These are phyloP conservation scores for Serendipita sp. DNA, from an alignment of 1,284 basidiomycete species.

Conservation along the genomic window DNA sequence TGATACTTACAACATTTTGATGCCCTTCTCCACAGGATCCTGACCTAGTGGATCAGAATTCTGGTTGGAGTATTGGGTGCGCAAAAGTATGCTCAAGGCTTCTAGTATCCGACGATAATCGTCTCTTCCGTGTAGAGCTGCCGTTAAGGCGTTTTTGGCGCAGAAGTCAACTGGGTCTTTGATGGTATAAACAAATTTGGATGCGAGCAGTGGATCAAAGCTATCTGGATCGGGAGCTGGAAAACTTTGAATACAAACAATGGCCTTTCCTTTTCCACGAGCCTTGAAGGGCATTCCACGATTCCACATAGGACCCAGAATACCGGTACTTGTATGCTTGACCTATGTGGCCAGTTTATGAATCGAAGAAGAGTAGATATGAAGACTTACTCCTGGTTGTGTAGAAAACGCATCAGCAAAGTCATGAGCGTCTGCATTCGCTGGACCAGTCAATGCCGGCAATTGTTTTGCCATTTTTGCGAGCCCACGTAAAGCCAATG, in stretches of 20 bases:
- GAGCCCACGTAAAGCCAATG: background rate
- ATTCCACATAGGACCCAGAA: slow-evolving; percentile 5
- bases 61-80: background rate
- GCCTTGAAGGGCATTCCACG: background rate
- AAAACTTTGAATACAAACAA: background rate
- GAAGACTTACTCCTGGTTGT: background rate
- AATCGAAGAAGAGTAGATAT: background rate
- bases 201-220: background rate
- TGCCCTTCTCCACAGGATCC: background rate
- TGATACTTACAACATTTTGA: background rate
- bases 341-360: background rate
- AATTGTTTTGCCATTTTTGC: background rate
- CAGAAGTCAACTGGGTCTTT: background rate
- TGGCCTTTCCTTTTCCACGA: background rate
- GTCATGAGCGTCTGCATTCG: background rate
- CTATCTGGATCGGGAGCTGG: background rate
- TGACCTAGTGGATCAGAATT: too few relatives aligned
- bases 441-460: background rate
- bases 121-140: background rate
- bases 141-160: background rate
- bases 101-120: slow-evolving; percentile 1
- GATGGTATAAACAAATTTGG: background rate
- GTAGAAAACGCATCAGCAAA: slow-evolving; percentile 3
- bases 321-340: background rate
- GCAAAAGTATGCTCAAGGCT: background rate